These are phyloP conservation scores for Pleurotus tuoliensis DNA, from an alignment of 768 basidiomycete genomes.

Conservation along the genomic window DNA sequence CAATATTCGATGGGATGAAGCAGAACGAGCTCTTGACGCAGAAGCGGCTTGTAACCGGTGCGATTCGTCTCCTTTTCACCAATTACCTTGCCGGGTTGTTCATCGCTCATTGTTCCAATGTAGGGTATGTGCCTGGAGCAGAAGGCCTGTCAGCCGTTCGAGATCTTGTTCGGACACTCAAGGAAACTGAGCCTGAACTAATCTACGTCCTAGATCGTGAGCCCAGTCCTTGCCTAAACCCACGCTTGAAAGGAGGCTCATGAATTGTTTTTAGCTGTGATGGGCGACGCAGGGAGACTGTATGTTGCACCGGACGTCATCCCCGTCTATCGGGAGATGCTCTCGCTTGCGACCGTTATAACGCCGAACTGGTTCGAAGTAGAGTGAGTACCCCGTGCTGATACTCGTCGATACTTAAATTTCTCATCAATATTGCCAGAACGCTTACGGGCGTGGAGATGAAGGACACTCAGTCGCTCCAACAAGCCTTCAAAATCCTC, in stretches of 20 bases:
- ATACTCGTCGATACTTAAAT: slow-evolving; percentile 21
- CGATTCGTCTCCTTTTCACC: slow-evolving; percentile 5
- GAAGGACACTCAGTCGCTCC: slow-evolving; percentile 61
- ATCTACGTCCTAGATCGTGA: slow-evolving; percentile 91
- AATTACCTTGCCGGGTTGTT: background rate
- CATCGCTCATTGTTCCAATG: background rate
- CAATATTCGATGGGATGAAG: slow-evolving; percentile 72
- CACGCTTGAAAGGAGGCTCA: no score
- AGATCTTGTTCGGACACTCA: slow-evolving; percentile 58
- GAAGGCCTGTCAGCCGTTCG: slow-evolving; percentile 69
- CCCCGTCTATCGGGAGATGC: slow-evolving; percentile 77
- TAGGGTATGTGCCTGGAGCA: slow-evolving; percentile 87
- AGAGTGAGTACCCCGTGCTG: slow-evolving; percentile 56
- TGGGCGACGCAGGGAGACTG: slow-evolving; percentile 86
- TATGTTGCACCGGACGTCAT: slow-evolving; percentile 88
- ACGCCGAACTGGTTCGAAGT: slow-evolving; percentile 99
- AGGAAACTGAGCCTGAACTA: slow-evolving; percentile 50
- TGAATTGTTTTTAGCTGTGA: slow-evolving; percentile 59
- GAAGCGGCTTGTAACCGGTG: slow-evolving; percentile 77
- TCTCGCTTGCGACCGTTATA: slow-evolving; percentile 86
- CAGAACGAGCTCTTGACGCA: slow-evolving; percentile 71
- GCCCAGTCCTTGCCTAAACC: slow-evolving; percentile 21
- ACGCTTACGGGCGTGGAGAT: slow-evolving; percentile 72
- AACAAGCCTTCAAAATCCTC: slow-evolving; percentile 62
- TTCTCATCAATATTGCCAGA: slow-evolving; percentile 35